Evolutionary conservation across 2,329 filamentous ascomycete species (phyloP), one percentile per base, ranked within the genome.

Genomic region (Stylonectria norvegica): DNA sequence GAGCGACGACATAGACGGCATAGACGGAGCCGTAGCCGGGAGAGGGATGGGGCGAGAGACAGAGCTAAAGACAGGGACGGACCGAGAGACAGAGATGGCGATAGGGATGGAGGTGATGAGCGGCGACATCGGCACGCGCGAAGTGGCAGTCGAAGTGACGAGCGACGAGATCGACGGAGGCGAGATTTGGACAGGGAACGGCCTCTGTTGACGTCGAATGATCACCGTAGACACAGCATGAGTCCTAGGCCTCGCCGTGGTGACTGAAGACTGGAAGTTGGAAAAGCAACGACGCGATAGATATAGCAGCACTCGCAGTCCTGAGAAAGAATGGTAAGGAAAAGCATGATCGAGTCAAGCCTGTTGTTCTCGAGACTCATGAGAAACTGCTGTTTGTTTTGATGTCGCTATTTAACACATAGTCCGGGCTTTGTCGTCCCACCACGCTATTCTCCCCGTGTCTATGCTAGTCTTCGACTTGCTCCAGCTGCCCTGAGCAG

Each of bases 21-120:
- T 5, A 60, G 58, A n/a, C 52, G 63, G 35, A 61, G 63, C 34
- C 56, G 53, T 30, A 61, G 60, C 42, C 56, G 61, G 10, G 60
- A 65, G 12, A 49, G 47, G 11, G 52, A 52, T n/a, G 41, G 46
- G 10, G 39, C 35, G 4, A 48, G 45, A 11, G 43, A 48, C n/a
- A 47, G 40, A 25, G 47, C 50, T 2, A 48, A 48, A 12, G 53
- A 42, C 10, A 42, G 37, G 5, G 47, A 52, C 8, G 44, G 32
- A 5, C 27, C 29, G 16, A 39, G 38, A 15, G 41, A 38, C 27
- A 35, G 37, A 6, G 43, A 38, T 7, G 18, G 32, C 6, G 38
- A 35, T 19, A n/a, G 33, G 18, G 32, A 42, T n/a, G n/a, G n/a
- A 15, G 36, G 35, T 6, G 44, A 51, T 5, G 45, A 43, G 4